Conservation (phyloP, 805 yeast species). For the Suhomyces canberraensis region DNA sequence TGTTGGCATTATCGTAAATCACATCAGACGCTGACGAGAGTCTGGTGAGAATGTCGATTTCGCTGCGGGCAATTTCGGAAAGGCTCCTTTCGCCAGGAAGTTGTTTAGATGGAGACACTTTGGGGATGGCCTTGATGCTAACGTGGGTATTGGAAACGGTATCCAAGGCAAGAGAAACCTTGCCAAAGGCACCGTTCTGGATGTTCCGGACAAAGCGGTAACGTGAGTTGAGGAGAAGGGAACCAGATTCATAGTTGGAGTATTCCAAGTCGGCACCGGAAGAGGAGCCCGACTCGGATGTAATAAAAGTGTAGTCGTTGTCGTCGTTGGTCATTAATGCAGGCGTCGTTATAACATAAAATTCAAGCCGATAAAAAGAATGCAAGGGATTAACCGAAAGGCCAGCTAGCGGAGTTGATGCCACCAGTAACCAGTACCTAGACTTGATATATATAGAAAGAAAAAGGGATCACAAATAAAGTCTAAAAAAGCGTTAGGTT, state of each 20-base stretch:
- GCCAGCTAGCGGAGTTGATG: slow-evolving; percentile 1
- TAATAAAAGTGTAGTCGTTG: slow-evolving; percentile 1
- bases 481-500: not conserved
- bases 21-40: slow-evolving; percentile 14
- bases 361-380: slow-evolving; percentile 10
- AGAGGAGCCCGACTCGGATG: too few species aligned
- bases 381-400: slow-evolving; percentile 3
- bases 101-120: slow-evolving; percentile 38
- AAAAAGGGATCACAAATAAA: too few species aligned
- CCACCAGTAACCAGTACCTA: too few species aligned
- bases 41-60: slow-evolving; percentile 39
- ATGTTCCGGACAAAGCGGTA: slow-evolving; percentile 44
- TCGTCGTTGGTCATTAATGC: too few species aligned
- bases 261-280: too few species aligned
- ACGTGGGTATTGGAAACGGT: slow-evolving; percentile 28
- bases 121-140: slow-evolving; percentile 55
- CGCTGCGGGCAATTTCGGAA: slow-evolving; percentile 48
- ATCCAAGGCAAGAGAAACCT: slow-evolving; percentile 53
- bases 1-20: slow-evolving; percentile 38
- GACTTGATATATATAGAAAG: too few species aligned
- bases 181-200: slow-evolving; percentile 62
- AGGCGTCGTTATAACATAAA: not conserved
- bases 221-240: slow-evolving; percentile 28
- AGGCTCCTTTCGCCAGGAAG: slow-evolving; percentile 7
- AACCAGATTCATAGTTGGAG: slow-evolving; percentile 38